Percentiles rank a stretch among this genome's conserved stretches.
Conservation (phyloP, 2,329 filamentous ascomycete species). For the Neofusicoccum kwambonambiense region DNA sequence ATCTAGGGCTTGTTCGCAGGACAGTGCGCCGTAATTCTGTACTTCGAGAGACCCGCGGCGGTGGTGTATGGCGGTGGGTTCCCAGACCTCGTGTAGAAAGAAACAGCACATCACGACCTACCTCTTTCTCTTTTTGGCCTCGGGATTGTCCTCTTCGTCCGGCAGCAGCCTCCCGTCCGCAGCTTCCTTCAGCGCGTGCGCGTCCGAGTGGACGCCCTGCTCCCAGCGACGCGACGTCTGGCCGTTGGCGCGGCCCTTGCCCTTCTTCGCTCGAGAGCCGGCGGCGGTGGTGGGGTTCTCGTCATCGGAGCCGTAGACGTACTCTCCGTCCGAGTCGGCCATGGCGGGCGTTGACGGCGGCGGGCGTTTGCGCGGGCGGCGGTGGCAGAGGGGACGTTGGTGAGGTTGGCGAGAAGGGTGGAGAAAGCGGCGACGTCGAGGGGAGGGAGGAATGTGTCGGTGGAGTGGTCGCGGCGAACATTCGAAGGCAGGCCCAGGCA, state of each 20-base stretch:
- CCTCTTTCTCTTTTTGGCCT: slow-evolving; percentile 78
- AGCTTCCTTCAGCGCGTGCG: slow-evolving; percentile 21
- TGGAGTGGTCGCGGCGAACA: slow-evolving; percentile 8
- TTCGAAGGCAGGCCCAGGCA: slow-evolving; percentile 4
- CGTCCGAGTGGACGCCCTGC: slow-evolving; percentile 24
- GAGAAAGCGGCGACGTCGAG: neutral
- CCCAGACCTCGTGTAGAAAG: neutral
- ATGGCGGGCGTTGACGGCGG: slow-evolving; percentile 42
- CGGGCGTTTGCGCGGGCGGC: neutral
- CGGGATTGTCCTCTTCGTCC: slow-evolving; percentile 69
- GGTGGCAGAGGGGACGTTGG: neutral
- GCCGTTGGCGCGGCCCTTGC: slow-evolving; percentile 10
- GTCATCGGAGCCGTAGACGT: slow-evolving; percentile 64
- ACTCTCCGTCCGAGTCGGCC: slow-evolving; percentile 74
- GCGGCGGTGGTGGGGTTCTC: slow-evolving; percentile 48
- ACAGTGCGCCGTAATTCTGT: no score
- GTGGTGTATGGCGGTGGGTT: neutral
- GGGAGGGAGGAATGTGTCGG: neutral
- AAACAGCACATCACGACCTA: slow-evolving; percentile 31
- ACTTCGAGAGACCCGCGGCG: no score
- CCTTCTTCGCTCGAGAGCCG: slow-evolving; percentile 29
- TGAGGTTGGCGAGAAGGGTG: neutral
- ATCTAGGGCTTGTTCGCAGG: no score
- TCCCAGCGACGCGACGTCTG: slow-evolving; percentile 13
- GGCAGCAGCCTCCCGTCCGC: slow-evolving; percentile 71